Base-by-base conservation (phyloP, 2,329 filamentous ascomycete genomes). In the Fonsecaea nubica region DNA sequence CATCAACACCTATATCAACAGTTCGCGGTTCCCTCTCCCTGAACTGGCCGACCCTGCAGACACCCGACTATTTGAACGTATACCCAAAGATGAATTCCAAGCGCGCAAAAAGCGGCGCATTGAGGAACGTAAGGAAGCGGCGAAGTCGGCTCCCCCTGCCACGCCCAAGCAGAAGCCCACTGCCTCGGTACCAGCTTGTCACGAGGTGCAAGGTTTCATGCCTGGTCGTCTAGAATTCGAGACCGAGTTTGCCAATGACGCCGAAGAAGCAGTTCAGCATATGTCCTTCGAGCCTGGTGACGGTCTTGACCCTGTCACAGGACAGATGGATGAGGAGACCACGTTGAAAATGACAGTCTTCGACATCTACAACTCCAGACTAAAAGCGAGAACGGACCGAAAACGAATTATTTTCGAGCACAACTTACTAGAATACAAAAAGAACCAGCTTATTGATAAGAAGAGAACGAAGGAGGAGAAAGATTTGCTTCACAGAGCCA, bases 141-240 rank as follows among this genome's bases (percentile, higher is more conserved):
- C 92, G 50, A 96, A 95, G 79, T 91, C 90, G 68, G 91, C 92
- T 8, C 89, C 92, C 0, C 90, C 92, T 0, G 85, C 93, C 42
- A 91, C 92, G 30, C 92, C 94, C 1, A 97, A 97, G 79, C 93
- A 94, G 73, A 98, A 98, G 76, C 95, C 95, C 0, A 98, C 94
- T 0, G 93, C 93, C 8, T 96, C 92, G 81, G 93, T 97, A 2
- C 95, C 95, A 0, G 90, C 93, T 38, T 99, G 95, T 78, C 95
- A 99, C 81, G 95, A 99, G 79, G 95, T 99, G 42, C 93, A 97
- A 79, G 95, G 95, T 2, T 99, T 96, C 77, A 99, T 99, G 95
- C 95, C 95, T 2, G 95, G 95, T 53, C 92, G 95, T 48, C 80
- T 99, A 71, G 95, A 99, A 75, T 99, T 99, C 71, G 95, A 99